Evolutionary conservation across 1,139 yeast genomes (phyloP).

Genomic region (Geotrichum reessii): DNA sequence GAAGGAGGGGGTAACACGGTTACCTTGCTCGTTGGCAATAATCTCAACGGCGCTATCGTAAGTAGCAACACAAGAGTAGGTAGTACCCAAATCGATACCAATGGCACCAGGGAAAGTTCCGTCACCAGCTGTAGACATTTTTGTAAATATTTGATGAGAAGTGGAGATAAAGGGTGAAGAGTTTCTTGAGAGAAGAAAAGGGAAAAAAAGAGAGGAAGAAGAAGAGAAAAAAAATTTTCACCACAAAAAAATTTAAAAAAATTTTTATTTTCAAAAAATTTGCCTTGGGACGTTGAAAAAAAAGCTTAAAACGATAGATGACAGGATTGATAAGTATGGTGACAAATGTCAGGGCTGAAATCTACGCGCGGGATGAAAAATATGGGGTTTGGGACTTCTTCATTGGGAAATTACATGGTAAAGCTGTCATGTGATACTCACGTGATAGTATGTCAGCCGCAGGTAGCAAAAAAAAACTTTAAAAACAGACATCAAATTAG

Average conservation of each 20-base stretch:
- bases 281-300: not conserved
- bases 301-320: not conserved
- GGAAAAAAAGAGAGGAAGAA: constrained; percentile 3
- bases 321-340: no score
- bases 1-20: constrained; percentile 97
- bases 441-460: not conserved
- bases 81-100: constrained; percentile 86
- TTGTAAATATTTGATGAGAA: not conserved
- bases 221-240: constrained; percentile 5
- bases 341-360: constrained; percentile 1
- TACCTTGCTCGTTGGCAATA: constrained; percentile 98
- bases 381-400: constrained; percentile 6
- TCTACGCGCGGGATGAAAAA: constrained; percentile 1
- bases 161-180: not conserved
- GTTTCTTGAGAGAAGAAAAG: constrained; percentile 4
- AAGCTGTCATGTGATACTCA: not conserved
- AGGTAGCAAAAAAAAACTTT: no score
- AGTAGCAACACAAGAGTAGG: constrained; percentile 86
- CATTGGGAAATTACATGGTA: not conserved
- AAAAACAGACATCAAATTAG: no score
- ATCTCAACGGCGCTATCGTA: constrained; percentile 78
- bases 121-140: constrained; percentile 42
- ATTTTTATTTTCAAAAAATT: not conserved
- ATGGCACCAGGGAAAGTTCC: constrained; percentile 99
- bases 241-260: not conserved